phyloP scores from a whole-genome alignment of 2,329 filamentous ascomycete species.

The Apiospora hydei region DNA sequence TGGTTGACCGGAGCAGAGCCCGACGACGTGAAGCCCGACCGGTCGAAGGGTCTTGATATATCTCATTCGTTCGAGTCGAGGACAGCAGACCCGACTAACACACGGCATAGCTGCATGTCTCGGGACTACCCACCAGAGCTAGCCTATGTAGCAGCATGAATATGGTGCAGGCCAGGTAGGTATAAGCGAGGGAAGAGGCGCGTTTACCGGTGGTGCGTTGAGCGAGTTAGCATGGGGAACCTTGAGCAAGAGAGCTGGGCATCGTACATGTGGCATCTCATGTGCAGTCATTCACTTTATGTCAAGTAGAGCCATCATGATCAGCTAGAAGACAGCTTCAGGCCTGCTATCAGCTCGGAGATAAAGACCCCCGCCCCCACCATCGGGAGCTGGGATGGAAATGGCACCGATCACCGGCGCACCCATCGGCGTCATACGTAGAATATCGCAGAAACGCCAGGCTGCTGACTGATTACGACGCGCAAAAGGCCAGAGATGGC shows the following conservation, averaged over 20 bases:
- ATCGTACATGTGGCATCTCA: too few relatives aligned
- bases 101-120: conserved; percentile 12
- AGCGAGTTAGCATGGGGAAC: background rate
- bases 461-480: background rate
- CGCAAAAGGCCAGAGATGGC: background rate
- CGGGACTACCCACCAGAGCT: conserved; percentile 1
- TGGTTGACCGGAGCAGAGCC: background rate
- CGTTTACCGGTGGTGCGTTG: background rate
- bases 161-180: background rate
- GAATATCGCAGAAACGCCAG: conserved; percentile 8
- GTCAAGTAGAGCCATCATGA: background rate
- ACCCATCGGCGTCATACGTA: conserved; percentile 1
- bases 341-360: conserved; percentile 8
- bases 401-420: background rate
- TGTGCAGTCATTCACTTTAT: background rate
- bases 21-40: background rate
- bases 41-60: background rate
- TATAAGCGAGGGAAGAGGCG: background rate
- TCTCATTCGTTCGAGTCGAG: background rate
- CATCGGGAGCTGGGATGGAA: conserved; percentile 8
- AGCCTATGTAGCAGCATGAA: background rate
- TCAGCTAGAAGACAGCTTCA: background rate
- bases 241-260: background rate
- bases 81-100: background rate
- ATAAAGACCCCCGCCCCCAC: conserved; percentile 18